phyloP scores from a whole-genome alignment of 176 grass and related monocot species.

The Oryza rufipogon region DNA sequence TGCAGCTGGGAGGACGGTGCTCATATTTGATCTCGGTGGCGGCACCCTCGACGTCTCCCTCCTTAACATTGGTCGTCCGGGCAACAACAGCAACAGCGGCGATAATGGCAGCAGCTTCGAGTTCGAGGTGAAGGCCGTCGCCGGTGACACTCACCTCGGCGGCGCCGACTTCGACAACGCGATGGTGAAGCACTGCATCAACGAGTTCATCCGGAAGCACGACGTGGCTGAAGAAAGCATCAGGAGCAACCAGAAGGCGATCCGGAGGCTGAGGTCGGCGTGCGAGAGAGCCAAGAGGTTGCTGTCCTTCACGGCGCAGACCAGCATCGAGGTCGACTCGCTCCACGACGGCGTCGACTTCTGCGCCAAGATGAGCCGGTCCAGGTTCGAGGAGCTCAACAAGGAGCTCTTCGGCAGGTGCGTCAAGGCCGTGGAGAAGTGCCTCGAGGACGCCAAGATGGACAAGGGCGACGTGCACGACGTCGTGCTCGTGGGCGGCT shows the following conservation, averaged over 20 bases:
- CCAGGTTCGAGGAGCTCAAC: too few species aligned
- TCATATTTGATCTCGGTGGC: too few species aligned
- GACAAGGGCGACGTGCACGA: slow-evolving; percentile 65
- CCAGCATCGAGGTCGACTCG: too few species aligned
- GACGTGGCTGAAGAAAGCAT: slow-evolving; percentile 17
- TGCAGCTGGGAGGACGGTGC: too few species aligned
- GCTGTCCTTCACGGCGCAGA: too few species aligned
- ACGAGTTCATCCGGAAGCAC: slow-evolving; percentile 61
- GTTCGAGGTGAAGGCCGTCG: slow-evolving; percentile 41
- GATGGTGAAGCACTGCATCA: slow-evolving; percentile 54
- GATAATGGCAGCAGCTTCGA: too few species aligned
- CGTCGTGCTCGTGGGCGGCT: slow-evolving; percentile 68
- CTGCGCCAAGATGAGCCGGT: too few species aligned
- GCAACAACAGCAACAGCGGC: not conserved
- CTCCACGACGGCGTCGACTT: too few species aligned
- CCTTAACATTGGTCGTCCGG: not conserved
- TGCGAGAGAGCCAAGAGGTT: too few species aligned
- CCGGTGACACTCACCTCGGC: slow-evolving; percentile 49
- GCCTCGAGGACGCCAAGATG: slow-evolving; percentile 92
- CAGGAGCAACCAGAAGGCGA: slow-evolving; percentile 41
- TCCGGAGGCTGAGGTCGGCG: slow-evolving; percentile 25
- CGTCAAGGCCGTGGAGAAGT: slow-evolving; percentile 50
- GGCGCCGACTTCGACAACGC: slow-evolving; percentile 43
- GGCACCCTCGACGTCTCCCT: slow-evolving; percentile 55
- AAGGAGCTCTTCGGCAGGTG: too few species aligned